phyloP scores from a whole-genome alignment of 176 grass and related monocot species.

The Poa pratensis region DNA sequence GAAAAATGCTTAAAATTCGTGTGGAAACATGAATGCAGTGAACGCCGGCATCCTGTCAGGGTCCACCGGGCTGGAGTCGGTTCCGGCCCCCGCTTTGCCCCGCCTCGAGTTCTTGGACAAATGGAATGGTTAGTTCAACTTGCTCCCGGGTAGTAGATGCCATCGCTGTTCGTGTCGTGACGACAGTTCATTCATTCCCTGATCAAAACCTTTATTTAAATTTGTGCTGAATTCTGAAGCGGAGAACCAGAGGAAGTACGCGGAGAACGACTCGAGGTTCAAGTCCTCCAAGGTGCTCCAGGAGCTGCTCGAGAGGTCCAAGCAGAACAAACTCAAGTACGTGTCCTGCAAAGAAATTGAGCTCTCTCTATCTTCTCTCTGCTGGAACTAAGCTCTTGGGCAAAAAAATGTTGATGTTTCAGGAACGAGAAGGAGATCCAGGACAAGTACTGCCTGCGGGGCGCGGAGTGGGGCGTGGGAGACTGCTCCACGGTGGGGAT shows the following conservation, averaged over 20 bases:
- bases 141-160: neutral
- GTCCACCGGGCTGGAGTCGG: constrained; percentile 74
- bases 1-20: neutral
- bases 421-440: constrained; percentile 79
- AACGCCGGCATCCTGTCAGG: constrained; percentile 93
- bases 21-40: constrained; percentile 60
- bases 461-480: constrained; percentile 92
- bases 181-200: neutral
- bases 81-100: constrained; percentile 76
- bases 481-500: constrained; percentile 94
- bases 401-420: neutral
- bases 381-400: no score
- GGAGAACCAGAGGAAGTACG: constrained; percentile 90
- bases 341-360: neutral
- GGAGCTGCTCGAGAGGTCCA: constrained; percentile 90
- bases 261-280: constrained; percentile 81
- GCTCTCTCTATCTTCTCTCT: neutral
- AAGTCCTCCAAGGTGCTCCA: constrained; percentile 79
- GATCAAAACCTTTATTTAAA: neutral
- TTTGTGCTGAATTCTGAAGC: constrained; percentile 39
- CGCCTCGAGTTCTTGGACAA: constrained; percentile 78
- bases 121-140: constrained; percentile 75
- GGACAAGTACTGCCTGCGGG: constrained; percentile 97
- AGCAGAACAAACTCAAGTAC: constrained; percentile 78
- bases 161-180: neutral